Conservation (phyloP, 768 basidiomycete species). For the Dacryopinax spathularia region DNA sequence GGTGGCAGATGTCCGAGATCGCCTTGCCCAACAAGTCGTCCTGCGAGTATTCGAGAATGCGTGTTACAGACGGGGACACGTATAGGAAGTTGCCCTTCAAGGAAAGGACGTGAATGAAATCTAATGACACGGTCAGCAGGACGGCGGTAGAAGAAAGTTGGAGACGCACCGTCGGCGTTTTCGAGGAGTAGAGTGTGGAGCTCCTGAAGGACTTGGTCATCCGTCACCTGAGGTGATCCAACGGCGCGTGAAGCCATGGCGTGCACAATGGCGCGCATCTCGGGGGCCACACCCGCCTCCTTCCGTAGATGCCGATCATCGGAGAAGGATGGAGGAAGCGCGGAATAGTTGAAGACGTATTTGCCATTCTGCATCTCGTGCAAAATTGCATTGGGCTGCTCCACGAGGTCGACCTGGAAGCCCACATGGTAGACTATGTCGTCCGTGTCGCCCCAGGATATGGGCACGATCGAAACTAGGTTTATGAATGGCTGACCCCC, state of each 20-base stretch:
- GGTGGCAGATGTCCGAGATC: conserved; percentile 72
- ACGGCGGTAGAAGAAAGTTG: not conserved
- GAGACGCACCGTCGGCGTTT: conserved; percentile 24
- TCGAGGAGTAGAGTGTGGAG: conserved; percentile 28
- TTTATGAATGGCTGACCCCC: conserved; percentile 80
- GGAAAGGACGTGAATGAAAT: conserved; percentile 82
- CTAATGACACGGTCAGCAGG: conserved; percentile 44
- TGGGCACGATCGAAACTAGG: conserved; percentile 79
- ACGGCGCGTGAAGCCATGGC: not conserved
- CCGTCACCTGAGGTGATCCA: not conserved
- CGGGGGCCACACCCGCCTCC: not conserved
- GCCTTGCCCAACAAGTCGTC: conserved; percentile 66
- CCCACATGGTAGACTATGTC: conserved; percentile 81
- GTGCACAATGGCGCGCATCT: not conserved
- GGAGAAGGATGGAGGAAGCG: not conserved
- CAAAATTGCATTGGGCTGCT: conserved; percentile 72
- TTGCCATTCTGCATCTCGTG: conserved; percentile 65
- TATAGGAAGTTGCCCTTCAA: conserved; percentile 89
- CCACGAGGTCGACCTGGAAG: conserved; percentile 86
- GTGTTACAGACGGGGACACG: conserved; percentile 65
- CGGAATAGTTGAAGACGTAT: conserved; percentile 51
- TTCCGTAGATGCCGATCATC: not conserved
- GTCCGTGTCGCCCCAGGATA: conserved; percentile 52
- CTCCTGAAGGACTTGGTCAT: conserved; percentile 13
- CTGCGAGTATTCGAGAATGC: conserved; percentile 75